Percentiles rank a stretch among this genome's conserved stretches.
Conservation (phyloP, 2,329 filamentous ascomycete genomes). For the Aureobasidium subglaciale region DNA sequence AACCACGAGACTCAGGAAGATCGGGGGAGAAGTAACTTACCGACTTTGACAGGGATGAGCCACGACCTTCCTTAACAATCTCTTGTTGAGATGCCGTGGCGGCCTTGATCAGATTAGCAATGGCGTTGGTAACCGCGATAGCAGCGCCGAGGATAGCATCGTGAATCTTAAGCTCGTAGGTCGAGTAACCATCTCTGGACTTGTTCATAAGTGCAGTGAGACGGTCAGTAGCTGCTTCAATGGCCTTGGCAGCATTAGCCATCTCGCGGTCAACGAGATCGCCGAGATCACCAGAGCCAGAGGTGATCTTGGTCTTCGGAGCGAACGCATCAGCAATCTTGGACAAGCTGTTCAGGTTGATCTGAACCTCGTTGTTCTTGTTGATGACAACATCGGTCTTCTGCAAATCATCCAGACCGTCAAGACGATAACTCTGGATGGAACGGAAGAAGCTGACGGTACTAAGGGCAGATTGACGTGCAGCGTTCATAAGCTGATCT, state of each 20-base stretch:
- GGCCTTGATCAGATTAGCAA: slow-evolving; percentile 89
- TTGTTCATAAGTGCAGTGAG: slow-evolving; percentile 92
- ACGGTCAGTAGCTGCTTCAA: slow-evolving; percentile 82
- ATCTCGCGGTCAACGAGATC: slow-evolving; percentile 90
- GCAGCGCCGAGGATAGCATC: slow-evolving; percentile 92
- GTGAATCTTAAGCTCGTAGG: slow-evolving; percentile 92
- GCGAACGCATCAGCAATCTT: slow-evolving; percentile 90
- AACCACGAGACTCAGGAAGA: too few species aligned
- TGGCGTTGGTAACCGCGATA: slow-evolving; percentile 86
- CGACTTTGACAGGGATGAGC: slow-evolving; percentile 64
- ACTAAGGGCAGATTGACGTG: slow-evolving; percentile 74
- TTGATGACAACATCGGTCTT: slow-evolving; percentile 98
- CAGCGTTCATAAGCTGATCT: slow-evolving; percentile 74
- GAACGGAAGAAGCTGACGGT: slow-evolving; percentile 93
- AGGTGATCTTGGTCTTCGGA: slow-evolving; percentile 76
- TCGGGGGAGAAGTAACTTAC: too few species aligned
- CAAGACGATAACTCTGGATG: slow-evolving; percentile 86
- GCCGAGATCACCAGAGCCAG: slow-evolving; percentile 75
- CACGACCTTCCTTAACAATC: slow-evolving; percentile 88
- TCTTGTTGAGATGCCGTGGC: slow-evolving; percentile 90
- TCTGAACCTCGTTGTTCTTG: slow-evolving; percentile 92
- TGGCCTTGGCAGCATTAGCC: slow-evolving; percentile 88
- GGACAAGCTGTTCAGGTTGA: slow-evolving; percentile 86
- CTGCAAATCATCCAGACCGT: slow-evolving; percentile 80
- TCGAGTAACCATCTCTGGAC: slow-evolving; percentile 89